A percentile compares a stretch with the other conserved stretches of the same genome.
Evolutionary conservation across 2,329 filamentous ascomycete genomes (phyloP).

Genomic region (Cytospora piceae): DNA sequence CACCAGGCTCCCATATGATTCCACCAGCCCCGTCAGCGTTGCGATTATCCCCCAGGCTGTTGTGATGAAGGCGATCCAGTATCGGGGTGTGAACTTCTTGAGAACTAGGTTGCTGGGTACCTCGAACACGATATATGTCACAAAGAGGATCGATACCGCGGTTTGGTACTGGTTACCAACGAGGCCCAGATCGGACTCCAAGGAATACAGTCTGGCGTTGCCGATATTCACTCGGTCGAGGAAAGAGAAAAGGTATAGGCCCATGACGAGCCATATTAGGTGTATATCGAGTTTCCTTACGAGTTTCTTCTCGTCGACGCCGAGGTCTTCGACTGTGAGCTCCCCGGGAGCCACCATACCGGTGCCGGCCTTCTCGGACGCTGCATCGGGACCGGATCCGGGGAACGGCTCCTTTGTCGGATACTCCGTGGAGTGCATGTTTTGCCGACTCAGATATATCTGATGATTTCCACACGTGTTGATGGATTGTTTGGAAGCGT

Average conservation of each 20-base stretch:
- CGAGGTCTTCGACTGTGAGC: neutral
- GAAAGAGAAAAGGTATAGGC: constrained; percentile 75
- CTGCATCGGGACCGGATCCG: neutral
- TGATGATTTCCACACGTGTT: neutral
- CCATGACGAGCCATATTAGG: constrained; percentile 69
- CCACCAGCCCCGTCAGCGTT: constrained; percentile 69
- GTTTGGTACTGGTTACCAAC: constrained; percentile 70
- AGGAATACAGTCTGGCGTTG: constrained; percentile 67
- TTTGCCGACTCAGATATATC: neutral
- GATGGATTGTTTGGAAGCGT: neutral
- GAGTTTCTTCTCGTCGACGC: constrained; percentile 55
- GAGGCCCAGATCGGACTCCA: constrained; percentile 66
- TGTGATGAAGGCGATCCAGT: constrained; percentile 68
- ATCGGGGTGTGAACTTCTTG: constrained; percentile 64
- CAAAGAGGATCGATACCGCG: constrained; percentile 68
- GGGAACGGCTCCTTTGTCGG: constrained; percentile 7
- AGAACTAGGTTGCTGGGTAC: constrained; percentile 68
- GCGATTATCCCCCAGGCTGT: constrained; percentile 69
- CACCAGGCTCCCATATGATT: constrained; percentile 68
- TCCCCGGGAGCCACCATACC: neutral
- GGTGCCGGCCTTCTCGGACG: constrained; percentile 14
- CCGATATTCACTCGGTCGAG: constrained; percentile 76
- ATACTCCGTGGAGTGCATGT: constrained; percentile 10
- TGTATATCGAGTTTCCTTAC: constrained; percentile 67
- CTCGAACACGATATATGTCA: constrained; percentile 66